Evolutionary conservation across 495 filamentous ascomycete species (phyloP), one percentile per base, ranked within the genome.

Genomic region (Daldinia bambusicola): DNA sequence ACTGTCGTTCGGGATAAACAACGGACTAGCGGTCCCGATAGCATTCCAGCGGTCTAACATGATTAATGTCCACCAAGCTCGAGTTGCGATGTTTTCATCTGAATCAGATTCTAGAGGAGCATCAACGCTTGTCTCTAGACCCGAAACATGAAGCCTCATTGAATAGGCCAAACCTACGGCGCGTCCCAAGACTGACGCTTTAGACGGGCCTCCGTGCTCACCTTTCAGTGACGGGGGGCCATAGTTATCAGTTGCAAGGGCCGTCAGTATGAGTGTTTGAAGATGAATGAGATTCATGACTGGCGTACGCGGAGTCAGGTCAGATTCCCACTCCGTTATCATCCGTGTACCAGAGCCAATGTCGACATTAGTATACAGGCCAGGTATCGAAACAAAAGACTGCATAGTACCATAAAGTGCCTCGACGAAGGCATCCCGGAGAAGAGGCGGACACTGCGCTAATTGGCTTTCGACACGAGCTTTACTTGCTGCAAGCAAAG

Each of bases 31-130:
- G 0, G 87, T 90, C 71, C 88, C 89, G 43, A 90, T 84, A 14
- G 91, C 88, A 74, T 93, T 88, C 89, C 90, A 95, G 32, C 92
- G 87, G 61, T 92, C 89, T 63, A 97, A 79, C 72, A 92, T 87
- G 52, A 90, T 84, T 60, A 95, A 77, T 0, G 89, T 85, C 79
- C 90, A 92, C 91, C 92, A 97, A 53, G 87, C 87, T 40, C 92
- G 87, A 61, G 92, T 80, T 2, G 85, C 86, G 30, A 95, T 83
- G 32, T 89, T 89, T 56, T 91, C 88, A 58, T 92, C 89, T 7
- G 90, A 90, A 76, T 94, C 90, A 5, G 83, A 67, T 76, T 93
- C 91, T 59, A 80, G 65, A 20, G 83, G 79, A 14, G 61, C 38
- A 14, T 70, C 68, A 4, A 67, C 55, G 26, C 55, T 62, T 0